Evolutionary conservation across 164 flowering plant species (phyloP).

Genomic region (Litsea cubeba): DNA sequence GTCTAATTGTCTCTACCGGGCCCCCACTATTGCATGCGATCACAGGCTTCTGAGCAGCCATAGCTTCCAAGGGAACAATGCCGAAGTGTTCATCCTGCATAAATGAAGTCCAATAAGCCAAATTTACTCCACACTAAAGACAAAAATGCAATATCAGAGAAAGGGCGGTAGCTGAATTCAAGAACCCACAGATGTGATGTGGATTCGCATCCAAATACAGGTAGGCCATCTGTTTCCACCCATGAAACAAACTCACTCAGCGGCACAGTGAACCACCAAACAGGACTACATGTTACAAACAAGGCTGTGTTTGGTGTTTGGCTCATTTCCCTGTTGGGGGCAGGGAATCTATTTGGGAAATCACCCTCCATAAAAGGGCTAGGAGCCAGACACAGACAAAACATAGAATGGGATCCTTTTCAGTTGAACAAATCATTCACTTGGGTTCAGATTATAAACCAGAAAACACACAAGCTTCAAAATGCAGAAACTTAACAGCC

Average conservation of each 20-base stretch:
- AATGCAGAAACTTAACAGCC: background rate
- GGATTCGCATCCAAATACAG: background rate
- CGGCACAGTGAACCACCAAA: background rate
- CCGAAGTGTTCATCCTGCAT: constrained; percentile 94
- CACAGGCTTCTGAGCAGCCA: constrained; percentile 95
- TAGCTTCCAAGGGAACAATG: constrained; percentile 93
- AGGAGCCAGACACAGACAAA: background rate
- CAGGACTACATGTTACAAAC: background rate
- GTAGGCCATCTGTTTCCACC: background rate
- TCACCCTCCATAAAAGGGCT: background rate
- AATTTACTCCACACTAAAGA: background rate
- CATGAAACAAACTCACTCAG: background rate
- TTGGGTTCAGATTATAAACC: background rate
- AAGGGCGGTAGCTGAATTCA: background rate
- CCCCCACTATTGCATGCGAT: constrained; percentile 98
- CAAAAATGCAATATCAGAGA: background rate
- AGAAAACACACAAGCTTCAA: background rate
- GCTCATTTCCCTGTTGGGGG: background rate
- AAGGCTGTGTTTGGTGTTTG: background rate
- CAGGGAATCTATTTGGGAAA: too few relatives aligned
- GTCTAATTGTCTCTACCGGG: constrained; percentile 75
- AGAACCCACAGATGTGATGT: background rate
- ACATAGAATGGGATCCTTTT: too few relatives aligned
- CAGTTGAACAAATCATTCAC: background rate
- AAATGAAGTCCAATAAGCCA: background rate